Evolutionary conservation across 768 basidiomycete species (phyloP).

Genomic region (Collybiopsis confluens): DNA sequence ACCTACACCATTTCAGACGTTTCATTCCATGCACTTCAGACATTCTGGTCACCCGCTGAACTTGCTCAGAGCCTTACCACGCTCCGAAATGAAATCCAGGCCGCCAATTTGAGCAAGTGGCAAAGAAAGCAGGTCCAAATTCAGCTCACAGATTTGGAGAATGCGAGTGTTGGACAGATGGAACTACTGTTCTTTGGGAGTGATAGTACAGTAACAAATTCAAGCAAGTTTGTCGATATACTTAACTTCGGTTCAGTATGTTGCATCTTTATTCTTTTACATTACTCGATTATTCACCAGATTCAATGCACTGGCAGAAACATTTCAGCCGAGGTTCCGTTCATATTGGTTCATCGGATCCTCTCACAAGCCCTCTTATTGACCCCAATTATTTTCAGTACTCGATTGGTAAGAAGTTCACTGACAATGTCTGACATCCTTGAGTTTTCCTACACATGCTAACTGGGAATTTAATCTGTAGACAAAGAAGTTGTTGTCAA

Average conservation of each 20-base stretch:
- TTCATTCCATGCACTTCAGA: constrained; percentile 3
- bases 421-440: neutral
- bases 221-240: neutral
- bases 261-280: neutral
- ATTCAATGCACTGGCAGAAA: neutral
- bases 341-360: constrained; percentile 16
- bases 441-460: neutral
- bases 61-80: neutral
- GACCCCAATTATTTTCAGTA: constrained; percentile 22
- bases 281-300: neutral
- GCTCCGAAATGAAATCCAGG: neutral
- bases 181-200: neutral
- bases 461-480: neutral
- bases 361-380: constrained; percentile 14
- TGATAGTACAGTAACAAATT: neutral
- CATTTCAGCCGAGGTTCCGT: constrained; percentile 7
- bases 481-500: neutral
- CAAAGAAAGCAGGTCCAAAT: constrained; percentile 1
- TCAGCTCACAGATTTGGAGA: neutral
- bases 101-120: neutral
- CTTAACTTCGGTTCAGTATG: constrained; percentile 1
- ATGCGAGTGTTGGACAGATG: neutral
- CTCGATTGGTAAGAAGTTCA: constrained; percentile 21
- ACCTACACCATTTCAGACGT: neutral
- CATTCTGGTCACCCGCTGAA: neutral